Evolutionary conservation across 2,329 filamentous ascomycete genomes (phyloP), one percentile per base, ranked within the genome.

Genomic region (Cladosporium sp.): DNA sequence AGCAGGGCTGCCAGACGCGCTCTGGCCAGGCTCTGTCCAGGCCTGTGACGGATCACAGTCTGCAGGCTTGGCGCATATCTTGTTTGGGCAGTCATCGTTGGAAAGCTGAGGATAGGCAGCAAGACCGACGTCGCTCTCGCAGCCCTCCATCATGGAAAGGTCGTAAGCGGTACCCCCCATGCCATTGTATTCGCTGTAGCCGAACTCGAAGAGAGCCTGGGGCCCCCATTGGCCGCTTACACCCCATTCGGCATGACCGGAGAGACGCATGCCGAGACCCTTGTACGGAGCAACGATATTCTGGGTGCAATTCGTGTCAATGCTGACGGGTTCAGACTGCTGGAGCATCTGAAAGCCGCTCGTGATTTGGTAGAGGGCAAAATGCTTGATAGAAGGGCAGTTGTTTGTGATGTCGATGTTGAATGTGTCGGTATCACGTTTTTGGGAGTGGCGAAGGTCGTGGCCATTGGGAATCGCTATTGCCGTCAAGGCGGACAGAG

Each of bases 151-250:
- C 9, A 70, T 58, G 17, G 59, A 63, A 14, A 68, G 50, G 47
- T 49, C 36, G 40, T 56, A 56, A 12, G 54, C 54, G 6, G 40
- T 56, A 3, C 54, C 54, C 2, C 69, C 63, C 55, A 68, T 69
- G 15, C 63, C 66, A n/a, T 28, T 58, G 42, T 62, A 66, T 9
- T 54, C 45, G 42, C 59, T 60, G 51, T 68, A 69, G n/a, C 68
- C 68, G 55, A 67, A 70, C 40, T 70, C 67, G 60, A 68, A 69
- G 2, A 70, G 63, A 3, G 67, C 61, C 49, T 69, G 66, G 3
- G 59, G 17, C 5, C 60, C 51, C 68, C 68, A 70, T 47, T 70
- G 68, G 2, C 55, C 60, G 3, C 28, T 66, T 9, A 60, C 61
- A 19, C 65, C 65, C 64, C 63, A 62, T 45, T 70, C 66, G 8